phyloP scores from a whole-genome alignment of 257 asterid genomes.

The Paulownia fortunei region DNA sequence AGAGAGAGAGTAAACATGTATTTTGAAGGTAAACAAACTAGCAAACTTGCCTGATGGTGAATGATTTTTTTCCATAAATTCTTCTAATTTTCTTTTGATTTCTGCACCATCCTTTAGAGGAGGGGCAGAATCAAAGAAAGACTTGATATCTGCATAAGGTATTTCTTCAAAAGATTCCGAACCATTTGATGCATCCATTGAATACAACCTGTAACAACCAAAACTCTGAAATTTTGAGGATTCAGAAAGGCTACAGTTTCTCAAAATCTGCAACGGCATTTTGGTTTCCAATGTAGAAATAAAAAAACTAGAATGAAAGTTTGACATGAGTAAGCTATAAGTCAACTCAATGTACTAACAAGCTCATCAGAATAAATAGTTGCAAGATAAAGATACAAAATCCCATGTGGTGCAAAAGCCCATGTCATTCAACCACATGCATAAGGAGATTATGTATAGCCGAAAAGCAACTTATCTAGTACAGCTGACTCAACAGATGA shows the following conservation, averaged over 20 bases:
- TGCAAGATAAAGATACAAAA: slow-evolving; percentile 16
- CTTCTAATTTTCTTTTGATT: slow-evolving; percentile 54
- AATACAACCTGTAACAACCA: not conserved
- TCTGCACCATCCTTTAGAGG: slow-evolving; percentile 68
- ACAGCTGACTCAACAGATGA: not conserved
- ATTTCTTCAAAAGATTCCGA: slow-evolving; percentile 42
- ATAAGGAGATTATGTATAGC: not conserved
- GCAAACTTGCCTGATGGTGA: slow-evolving; percentile 51
- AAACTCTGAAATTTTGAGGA: slow-evolving; percentile 23
- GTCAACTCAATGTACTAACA: slow-evolving; percentile 15
- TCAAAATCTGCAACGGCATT: slow-evolving; percentile 5
- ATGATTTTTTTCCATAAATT: slow-evolving; percentile 46
- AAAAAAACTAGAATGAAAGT: slow-evolving; percentile 1
- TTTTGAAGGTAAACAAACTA: not conserved
- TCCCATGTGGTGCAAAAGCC: slow-evolving; percentile 8
- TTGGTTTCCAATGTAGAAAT: not conserved
- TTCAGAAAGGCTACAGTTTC: not conserved
- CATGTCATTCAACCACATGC: slow-evolving; percentile 5
- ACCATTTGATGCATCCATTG: slow-evolving; percentile 47
- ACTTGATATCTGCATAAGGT: slow-evolving; percentile 50
- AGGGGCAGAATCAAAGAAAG: slow-evolving; percentile 90
- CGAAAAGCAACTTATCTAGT: no score
- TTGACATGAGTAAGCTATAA: not conserved
- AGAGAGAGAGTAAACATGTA: not conserved
- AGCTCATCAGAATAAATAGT: not conserved